Percentiles rank a stretch among this genome's conserved stretches.
These are phyloP conservation scores for Colletotrichum tanaceti DNA, from an alignment of 2,329 filamentous ascomycete genomes.

Conservation along the genomic window DNA sequence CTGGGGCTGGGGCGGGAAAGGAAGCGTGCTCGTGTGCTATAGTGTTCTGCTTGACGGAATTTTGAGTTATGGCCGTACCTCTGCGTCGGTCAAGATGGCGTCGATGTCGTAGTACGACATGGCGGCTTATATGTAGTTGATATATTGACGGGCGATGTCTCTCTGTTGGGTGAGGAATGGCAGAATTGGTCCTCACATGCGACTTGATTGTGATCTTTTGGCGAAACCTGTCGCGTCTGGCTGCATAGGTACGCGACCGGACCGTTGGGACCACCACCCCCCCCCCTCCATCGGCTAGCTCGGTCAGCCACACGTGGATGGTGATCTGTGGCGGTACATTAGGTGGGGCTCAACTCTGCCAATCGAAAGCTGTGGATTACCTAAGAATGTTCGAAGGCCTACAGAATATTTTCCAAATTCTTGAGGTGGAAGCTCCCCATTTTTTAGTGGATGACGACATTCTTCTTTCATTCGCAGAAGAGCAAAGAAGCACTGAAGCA, in stretches of 20 bases:
- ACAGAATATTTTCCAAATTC: background rate
- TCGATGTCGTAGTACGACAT: slow-evolving; percentile 88
- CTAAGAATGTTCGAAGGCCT: background rate
- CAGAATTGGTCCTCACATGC: background rate
- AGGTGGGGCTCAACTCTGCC: background rate
- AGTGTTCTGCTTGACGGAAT: background rate
- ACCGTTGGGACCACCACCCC: background rate
- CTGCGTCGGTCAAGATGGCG: slow-evolving; percentile 85
- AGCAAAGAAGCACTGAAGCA: slow-evolving; percentile 9
- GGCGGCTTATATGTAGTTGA: background rate
- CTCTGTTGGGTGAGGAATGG: background rate
- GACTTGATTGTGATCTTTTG: background rate
- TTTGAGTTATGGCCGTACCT: slow-evolving; percentile 61
- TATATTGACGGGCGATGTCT: too few species aligned
- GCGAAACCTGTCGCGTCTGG: slow-evolving; percentile 6
- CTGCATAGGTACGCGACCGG: slow-evolving; percentile 4
- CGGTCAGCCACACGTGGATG: slow-evolving; percentile 8
- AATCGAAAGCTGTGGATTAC: slow-evolving; percentile 16
- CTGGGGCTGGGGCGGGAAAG: too few species aligned
- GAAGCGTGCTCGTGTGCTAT: background rate
- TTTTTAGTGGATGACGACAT: slow-evolving; percentile 37
- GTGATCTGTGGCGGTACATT: background rate
- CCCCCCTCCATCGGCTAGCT: background rate
- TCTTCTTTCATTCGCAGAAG: slow-evolving; percentile 35
- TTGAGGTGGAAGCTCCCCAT: slow-evolving; percentile 27